Evolutionary conservation across 2,329 filamentous ascomycete species (phyloP).

Genomic region (Graphilbum sp.): DNA sequence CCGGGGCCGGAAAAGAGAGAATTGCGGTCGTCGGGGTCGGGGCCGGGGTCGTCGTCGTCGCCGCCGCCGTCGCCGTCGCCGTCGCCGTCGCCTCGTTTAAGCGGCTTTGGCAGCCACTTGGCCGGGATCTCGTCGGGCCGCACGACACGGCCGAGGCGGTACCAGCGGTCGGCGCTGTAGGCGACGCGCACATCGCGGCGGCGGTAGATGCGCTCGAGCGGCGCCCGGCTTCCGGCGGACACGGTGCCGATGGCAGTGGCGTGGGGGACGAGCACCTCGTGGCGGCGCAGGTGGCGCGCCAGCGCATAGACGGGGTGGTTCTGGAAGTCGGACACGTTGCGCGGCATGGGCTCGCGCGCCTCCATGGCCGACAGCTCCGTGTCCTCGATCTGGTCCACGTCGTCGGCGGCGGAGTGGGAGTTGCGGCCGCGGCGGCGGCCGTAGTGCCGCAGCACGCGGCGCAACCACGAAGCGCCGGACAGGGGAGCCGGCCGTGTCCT

Average conservation of each 20-base stretch:
- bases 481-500: too few relatives aligned
- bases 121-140: constrained; percentile 64
- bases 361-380: constrained; percentile 56
- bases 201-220: constrained; percentile 66
- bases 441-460: constrained; percentile 31
- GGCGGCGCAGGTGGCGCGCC: constrained; percentile 65
- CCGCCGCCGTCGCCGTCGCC: constrained; percentile 11
- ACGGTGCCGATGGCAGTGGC: constrained; percentile 62
- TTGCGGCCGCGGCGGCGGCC: constrained; percentile 10
- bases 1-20: constrained; percentile 17
- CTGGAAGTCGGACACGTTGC: constrained; percentile 75
- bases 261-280: constrained; percentile 65
- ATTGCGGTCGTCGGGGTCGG: constrained; percentile 16
- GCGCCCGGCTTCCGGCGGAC: constrained; percentile 37
- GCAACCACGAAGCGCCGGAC: constrained; percentile 30
- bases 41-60: not conserved
- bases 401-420: constrained; percentile 21
- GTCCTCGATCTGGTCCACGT: constrained; percentile 73
- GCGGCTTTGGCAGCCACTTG: constrained; percentile 51
- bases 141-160: constrained; percentile 67
- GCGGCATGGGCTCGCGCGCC: constrained; percentile 67
- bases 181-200: constrained; percentile 65
- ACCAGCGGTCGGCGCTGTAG: constrained; percentile 77
- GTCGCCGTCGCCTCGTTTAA: constrained; percentile 16
- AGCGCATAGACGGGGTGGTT: constrained; percentile 71